Conservation (phyloP, 495 filamentous ascomycete genomes). For the Penicillium macrosclerotiorum region DNA sequence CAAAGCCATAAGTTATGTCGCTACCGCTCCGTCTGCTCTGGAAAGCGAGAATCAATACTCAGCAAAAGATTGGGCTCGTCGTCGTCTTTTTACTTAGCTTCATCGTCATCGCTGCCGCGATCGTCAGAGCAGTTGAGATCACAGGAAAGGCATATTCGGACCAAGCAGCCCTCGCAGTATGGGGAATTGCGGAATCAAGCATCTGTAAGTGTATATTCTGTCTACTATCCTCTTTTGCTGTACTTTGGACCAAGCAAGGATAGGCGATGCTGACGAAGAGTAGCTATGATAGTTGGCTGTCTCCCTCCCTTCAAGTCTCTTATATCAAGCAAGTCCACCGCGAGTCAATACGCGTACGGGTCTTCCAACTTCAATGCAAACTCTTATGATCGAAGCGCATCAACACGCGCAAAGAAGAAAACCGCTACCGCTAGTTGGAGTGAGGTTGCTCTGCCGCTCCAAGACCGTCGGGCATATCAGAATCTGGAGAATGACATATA, state of each 20-base stretch:
- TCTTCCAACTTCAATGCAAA: not conserved
- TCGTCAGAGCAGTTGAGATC: constrained; percentile 32
- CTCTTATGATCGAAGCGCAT: constrained; percentile 5
- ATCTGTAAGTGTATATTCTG: constrained; percentile 23
- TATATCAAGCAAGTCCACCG: constrained; percentile 7
- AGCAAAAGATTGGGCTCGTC: constrained; percentile 32
- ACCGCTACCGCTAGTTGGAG: constrained; percentile 1
- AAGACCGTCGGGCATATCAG: not conserved
- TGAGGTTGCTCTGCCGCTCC: constrained; percentile 7
- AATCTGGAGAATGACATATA: constrained; percentile 8
- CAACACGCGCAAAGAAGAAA: not conserved
- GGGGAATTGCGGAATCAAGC: constrained; percentile 31
- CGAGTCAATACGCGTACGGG: constrained; percentile 5
- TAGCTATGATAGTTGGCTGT: constrained; percentile 49
- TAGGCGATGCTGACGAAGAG: no score
- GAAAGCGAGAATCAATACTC: constrained; percentile 21
- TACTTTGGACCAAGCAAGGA: no score
- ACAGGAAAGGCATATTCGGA: constrained; percentile 21
- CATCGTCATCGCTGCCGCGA: constrained; percentile 31
- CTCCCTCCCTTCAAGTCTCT: constrained; percentile 45
- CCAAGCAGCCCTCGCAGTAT: constrained; percentile 26
- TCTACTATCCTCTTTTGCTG: no score
- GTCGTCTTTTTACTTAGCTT: constrained; percentile 31
- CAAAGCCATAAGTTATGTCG: constrained; percentile 29
- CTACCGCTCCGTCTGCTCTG: constrained; percentile 32